Base-by-base conservation (phyloP, 805 yeast species). In the Yamadazyma philogaea region DNA sequence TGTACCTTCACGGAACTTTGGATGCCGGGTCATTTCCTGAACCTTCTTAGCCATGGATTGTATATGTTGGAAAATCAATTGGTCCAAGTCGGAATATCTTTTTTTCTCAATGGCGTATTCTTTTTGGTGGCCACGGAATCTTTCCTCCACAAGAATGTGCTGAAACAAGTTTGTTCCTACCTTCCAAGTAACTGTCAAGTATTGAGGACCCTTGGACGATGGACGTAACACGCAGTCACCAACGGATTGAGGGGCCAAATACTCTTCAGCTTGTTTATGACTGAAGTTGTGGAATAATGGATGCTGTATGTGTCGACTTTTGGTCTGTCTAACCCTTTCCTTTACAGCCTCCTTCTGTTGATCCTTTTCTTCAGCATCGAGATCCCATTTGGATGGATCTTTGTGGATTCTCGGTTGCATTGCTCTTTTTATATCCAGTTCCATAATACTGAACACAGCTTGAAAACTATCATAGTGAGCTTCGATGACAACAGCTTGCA, bases 191-290 rank as follows among this genome's bases (percentile, higher is more conserved):
- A 91, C 82, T 2, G 96, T 89, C 52, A 93, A 74, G 62, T 82
- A 96, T 49, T 87, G 86, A 36, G 78, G 74, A 33, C 99, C 99
- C 48, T 82, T 80, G 7, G 96, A 87, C 0, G 97, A 88, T 15
- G 98, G 99, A 52, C 99, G 78, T 43, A 93, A 85, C 16, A 93
- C 96, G 65, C 88, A 78, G 53, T 87, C 96, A 40, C 99, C 99
- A 50, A 90, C 83, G 33, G 82, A 78, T 59, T 84, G 78, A 18
- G 96, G 87, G 16, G 96, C 96, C 55, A 93, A 75, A 52, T 77
- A 89, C 52, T 86, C 95, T 62, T 91, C 98, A 0, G 99, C 98
- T 69, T 93, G 96, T 43, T 72, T 74, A 46, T 85, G 77, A 53
- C 81, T 85, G 69, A 90, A 84, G 48, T 87, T 84, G 53, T 81